These are phyloP conservation scores for Vicia villosa DNA, from an alignment of 306 rosid species.

Conservation along the genomic window DNA sequence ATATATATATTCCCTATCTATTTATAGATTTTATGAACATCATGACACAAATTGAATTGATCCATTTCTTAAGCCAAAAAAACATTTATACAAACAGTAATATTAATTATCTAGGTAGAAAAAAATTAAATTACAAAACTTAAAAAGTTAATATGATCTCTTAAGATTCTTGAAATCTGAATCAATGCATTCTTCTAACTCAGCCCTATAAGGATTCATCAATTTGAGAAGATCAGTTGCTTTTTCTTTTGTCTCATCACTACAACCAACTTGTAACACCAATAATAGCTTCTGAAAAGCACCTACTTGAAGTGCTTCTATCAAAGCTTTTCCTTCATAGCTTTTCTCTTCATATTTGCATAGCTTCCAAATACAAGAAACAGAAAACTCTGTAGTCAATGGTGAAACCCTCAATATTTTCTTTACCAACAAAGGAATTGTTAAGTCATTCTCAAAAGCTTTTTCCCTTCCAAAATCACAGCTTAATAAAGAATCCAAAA, in stretches of 20 bases:
- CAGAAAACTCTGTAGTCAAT: conserved; percentile 55
- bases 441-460: conserved; percentile 54
- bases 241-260: conserved; percentile 61
- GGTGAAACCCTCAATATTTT: conserved; percentile 65
- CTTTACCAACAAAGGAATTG: conserved; percentile 71
- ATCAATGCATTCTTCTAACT: conserved; percentile 76
- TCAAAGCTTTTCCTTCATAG: conserved; percentile 45
- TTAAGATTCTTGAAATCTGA: conserved; percentile 70
- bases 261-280: conserved; percentile 68
- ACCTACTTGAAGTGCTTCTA: conserved; percentile 78
- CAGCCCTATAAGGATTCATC: conserved; percentile 66
- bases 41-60: conserved; percentile 7
- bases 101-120: neutral
- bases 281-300: conserved; percentile 73
- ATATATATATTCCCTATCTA: conserved; percentile 6
- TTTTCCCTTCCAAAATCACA: conserved; percentile 51
- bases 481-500: conserved; percentile 49
- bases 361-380: conserved; percentile 62
- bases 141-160: conserved; percentile 60
- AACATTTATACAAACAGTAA: neutral
- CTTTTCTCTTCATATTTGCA: conserved; percentile 46
- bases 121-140: neutral
- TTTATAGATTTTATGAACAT: conserved; percentile 30
- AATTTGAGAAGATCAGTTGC: conserved; percentile 66
- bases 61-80: conserved; percentile 17